Base-by-base conservation (phyloP, 768 basidiomycete genomes). In the Auriscalpium orientale region DNA sequence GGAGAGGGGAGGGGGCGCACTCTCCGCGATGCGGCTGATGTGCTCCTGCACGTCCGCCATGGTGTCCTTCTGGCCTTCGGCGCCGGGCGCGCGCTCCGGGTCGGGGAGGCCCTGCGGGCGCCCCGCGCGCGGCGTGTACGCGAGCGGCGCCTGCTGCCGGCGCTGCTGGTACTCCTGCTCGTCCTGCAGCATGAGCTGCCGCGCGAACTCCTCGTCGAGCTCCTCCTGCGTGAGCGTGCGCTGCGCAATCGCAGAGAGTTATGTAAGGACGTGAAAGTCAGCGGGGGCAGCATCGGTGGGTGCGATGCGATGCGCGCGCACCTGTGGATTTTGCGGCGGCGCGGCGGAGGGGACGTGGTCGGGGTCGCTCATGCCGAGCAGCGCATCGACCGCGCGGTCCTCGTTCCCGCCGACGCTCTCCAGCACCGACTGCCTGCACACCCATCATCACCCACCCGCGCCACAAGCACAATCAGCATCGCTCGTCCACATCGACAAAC, bases 291-390 rank as follows among this genome's bases (percentile, higher is more conserved):
- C 5, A 28, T 28, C 28, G 2, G 28, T 28, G 5, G 4, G 28
- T n/a, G n/a, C n/a, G 28, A 28, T 28, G 28, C 28, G 28, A 4
- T 4, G 28, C 28, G 28, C 22, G 22, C 28, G 28, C 28, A 28
- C 28, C 28, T 28, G 28, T 7, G 28, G 28, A 28, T 28, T 28
- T 48, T 58, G 59, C 9, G 59, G 61, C 13, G 44, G 53, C 5
- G n/a, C 21, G n/a, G 49, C 21, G 13, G 74, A 66, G 4, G 83
- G 68, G 16, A 76, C 76, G 65, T 87, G 91, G 8, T 83, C 76
- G 1, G 90, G 90, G 70, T 94, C 91, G 70, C 79, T 91, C 91
- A 94, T 92, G 10, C 84, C 86, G 8, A 94, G 78, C 9, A 94
- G 75, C 1, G 77, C 71, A 62, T 93, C 90, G 54, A 92, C 77